Conservation (phyloP, 169 alveolate genomes). For the Plasmodium ovale region DNA sequence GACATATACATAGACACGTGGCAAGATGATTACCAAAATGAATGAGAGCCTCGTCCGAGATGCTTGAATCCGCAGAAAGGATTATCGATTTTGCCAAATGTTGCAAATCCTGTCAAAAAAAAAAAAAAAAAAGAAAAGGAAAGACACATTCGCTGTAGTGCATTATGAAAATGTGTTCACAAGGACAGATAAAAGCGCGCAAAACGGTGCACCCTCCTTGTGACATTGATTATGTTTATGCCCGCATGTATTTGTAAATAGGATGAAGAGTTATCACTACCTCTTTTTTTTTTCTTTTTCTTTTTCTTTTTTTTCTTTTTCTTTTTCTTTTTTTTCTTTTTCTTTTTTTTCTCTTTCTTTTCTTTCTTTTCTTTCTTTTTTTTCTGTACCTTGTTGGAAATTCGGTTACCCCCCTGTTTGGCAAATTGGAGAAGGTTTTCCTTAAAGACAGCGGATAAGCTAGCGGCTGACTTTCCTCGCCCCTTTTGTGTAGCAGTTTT, state of each 20-base stretch:
- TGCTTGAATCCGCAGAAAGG: slow-evolving; percentile 56
- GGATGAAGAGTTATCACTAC: no score
- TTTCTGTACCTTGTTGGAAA: slow-evolving; percentile 40
- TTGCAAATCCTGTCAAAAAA: slow-evolving; percentile 46
- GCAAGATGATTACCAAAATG: slow-evolving; percentile 25
- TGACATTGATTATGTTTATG: no score
- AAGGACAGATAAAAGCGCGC: no score
- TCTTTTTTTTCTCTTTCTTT: not conserved
- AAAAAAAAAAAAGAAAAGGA: not conserved
- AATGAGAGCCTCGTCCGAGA: slow-evolving; percentile 61
- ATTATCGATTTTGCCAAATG: slow-evolving; percentile 55
- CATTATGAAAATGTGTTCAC: not conserved
- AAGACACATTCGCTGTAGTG: no score
- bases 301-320: no score
- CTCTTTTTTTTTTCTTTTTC: no score
- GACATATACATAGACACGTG: not conserved
- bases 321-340: no score
- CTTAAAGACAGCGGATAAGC: slow-evolving; percentile 38
- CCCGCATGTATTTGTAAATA: no score
- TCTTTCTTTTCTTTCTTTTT: not conserved
- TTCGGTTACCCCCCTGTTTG: slow-evolving; percentile 10
- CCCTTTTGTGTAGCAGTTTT: not conserved
- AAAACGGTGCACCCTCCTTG: no score
- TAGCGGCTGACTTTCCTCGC: slow-evolving; percentile 46
- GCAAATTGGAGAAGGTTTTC: slow-evolving; percentile 46